These are phyloP conservation scores for Claviceps capensis DNA, from an alignment of 2,329 filamentous ascomycete species.

Conservation along the genomic window DNA sequence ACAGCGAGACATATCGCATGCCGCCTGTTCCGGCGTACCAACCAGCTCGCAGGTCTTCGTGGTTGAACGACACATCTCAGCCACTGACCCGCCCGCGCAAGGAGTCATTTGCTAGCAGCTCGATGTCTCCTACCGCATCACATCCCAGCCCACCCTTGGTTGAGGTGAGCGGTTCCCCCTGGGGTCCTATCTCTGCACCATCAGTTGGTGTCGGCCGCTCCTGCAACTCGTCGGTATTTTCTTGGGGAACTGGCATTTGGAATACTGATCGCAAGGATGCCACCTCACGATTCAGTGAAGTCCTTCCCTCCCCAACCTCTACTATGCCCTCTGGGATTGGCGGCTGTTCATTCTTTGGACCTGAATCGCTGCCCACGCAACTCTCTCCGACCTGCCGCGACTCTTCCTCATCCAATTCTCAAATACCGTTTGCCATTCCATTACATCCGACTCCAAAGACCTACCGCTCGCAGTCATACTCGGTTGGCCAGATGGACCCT, in stretches of 20 bases:
- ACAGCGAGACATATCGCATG: slow-evolving; percentile 37
- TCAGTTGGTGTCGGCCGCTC: slow-evolving; percentile 32
- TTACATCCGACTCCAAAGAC: slow-evolving; percentile 84
- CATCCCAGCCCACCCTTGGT: slow-evolving; percentile 68
- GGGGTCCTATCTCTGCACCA: slow-evolving; percentile 40
- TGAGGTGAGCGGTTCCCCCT: slow-evolving; percentile 41
- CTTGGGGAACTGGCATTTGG: slow-evolving; percentile 76
- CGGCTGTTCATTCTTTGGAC: slow-evolving; percentile 33
- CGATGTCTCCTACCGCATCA: slow-evolving; percentile 67
- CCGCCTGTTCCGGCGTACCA: slow-evolving; percentile 34
- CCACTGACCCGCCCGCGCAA: slow-evolving; percentile 52
- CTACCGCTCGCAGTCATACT: slow-evolving; percentile 92
- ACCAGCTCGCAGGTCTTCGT: slow-evolving; percentile 61
- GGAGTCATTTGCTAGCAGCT: slow-evolving; percentile 59
- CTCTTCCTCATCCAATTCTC: slow-evolving; percentile 36
- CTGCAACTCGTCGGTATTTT: slow-evolving; percentile 30
- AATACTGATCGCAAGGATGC: slow-evolving; percentile 67
- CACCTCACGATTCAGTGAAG: slow-evolving; percentile 58
- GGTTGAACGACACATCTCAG: slow-evolving; percentile 72
- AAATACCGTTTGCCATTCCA: slow-evolving; percentile 78
- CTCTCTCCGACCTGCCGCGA: slow-evolving; percentile 38
- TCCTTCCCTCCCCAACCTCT: slow-evolving; percentile 62
- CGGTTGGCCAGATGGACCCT: slow-evolving; percentile 75
- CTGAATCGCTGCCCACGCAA: slow-evolving; percentile 32
- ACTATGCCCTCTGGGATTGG: slow-evolving; percentile 32